Conservation (phyloP, 768 basidiomycete species). For the Trametopsis cervina region DNA sequence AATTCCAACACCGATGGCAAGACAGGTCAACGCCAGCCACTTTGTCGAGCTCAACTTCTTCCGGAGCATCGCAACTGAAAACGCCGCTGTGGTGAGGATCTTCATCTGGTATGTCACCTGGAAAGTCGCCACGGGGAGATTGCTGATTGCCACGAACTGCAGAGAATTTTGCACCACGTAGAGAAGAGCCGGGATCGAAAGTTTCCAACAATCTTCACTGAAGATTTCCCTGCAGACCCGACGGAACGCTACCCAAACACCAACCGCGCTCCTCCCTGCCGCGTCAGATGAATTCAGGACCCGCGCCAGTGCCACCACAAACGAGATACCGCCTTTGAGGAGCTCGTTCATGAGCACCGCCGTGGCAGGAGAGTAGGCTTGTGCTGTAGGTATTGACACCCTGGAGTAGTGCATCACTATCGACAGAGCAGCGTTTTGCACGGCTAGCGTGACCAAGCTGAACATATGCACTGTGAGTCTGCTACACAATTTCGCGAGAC, state of each 20-base stretch:
- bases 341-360: constrained; percentile 94
- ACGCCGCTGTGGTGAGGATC: constrained; percentile 92
- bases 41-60: constrained; percentile 65
- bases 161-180: constrained; percentile 94
- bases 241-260: constrained; percentile 29
- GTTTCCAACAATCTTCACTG: constrained; percentile 93
- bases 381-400: constrained; percentile 66
- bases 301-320: constrained; percentile 66
- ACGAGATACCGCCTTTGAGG: constrained; percentile 84
- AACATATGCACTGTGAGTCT: neutral
- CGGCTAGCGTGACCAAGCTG: constrained; percentile 33
- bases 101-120: constrained; percentile 99
- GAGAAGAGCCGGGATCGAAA: constrained; percentile 92
- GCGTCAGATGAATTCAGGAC: constrained; percentile 9
- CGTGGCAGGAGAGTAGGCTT: constrained; percentile 85
- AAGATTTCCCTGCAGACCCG: constrained; percentile 70
- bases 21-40: constrained; percentile 83
- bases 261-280: constrained; percentile 12
- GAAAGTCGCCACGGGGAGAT: constrained; percentile 94
- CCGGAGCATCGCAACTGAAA: constrained; percentile 79
- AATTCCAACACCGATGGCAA: constrained; percentile 90
- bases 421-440: constrained; percentile 87
- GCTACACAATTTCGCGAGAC: constrained; percentile 5
- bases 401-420: constrained; percentile 98
- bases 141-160: constrained; percentile 93